phyloP scores from a whole-genome alignment of 1,139 yeast species.

The Pichia sp. region DNA sequence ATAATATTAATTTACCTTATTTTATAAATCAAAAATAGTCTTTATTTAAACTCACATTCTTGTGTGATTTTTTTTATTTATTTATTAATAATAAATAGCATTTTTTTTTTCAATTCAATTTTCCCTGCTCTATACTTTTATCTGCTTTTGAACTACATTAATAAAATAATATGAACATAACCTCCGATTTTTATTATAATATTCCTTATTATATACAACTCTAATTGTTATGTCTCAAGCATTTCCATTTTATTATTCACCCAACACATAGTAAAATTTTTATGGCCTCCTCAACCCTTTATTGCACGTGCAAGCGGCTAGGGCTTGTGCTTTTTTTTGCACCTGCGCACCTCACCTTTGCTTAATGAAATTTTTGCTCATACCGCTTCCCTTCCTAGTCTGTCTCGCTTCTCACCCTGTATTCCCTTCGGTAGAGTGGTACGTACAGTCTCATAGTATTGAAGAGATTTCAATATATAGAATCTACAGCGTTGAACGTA shows the following conservation, averaged over 20 bases:
- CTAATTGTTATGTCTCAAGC: too few species aligned
- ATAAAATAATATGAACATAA: neutral
- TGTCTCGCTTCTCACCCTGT: neutral
- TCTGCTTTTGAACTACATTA: conserved; percentile 2
- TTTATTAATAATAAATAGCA: conserved; percentile 2
- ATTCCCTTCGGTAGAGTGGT: neutral
- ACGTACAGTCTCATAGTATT: neutral
- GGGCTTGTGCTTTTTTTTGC: neutral
- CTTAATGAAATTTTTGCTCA: too few species aligned
- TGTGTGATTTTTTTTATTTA: neutral
- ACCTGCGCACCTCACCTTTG: neutral
- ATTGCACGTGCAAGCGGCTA: conserved; percentile 1
- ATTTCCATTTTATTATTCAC: too few species aligned
- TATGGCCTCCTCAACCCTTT: too few species aligned
- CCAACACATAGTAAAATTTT: too few species aligned
- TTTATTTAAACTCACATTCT: too few species aligned
- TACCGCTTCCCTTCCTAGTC: too few species aligned
- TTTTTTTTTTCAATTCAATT: conserved; percentile 1
- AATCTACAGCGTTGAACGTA: too few species aligned
- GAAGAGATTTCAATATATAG: neutral
- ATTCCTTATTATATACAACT: too few species aligned
- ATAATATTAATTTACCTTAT: neutral
- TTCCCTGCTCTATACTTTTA: neutral
- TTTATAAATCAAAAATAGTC: too few species aligned
- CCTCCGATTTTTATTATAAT: too few species aligned